Evolutionary conservation across 768 basidiomycete species (phyloP).

Genomic region (Leccinum incarnatum): DNA sequence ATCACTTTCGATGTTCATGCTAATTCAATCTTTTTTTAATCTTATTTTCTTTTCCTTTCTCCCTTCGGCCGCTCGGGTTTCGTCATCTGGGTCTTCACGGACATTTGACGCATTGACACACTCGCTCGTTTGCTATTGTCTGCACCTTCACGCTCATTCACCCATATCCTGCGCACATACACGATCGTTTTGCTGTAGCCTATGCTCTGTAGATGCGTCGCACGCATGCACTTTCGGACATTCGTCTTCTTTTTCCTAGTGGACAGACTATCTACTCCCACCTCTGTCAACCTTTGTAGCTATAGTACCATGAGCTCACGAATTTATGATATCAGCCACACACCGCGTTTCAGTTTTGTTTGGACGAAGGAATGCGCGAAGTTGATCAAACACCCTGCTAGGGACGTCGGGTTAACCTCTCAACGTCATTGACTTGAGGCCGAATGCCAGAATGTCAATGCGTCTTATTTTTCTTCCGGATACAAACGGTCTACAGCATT

Average conservation of each 20-base stretch:
- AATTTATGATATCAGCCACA: neutral
- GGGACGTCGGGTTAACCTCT: neutral
- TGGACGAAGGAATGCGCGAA: neutral
- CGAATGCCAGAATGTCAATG: neutral
- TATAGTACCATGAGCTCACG: conserved; percentile 6
- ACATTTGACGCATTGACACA: neutral
- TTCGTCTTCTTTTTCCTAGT: neutral
- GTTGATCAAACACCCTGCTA: neutral
- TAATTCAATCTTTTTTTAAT: conserved; percentile 6
- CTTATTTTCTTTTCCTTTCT: neutral
- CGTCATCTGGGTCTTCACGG: neutral
- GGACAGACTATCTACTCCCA: neutral
- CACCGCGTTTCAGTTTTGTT: neutral
- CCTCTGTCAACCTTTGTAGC: conserved; percentile 10
- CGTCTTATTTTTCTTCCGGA: neutral
- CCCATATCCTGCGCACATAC: neutral
- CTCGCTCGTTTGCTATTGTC: neutral
- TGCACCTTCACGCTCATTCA: conserved; percentile 6
- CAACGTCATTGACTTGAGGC: too few relatives aligned
- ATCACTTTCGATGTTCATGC: conserved; percentile 17
- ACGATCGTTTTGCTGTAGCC: conserved; percentile 17
- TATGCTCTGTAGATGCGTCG: conserved; percentile 1
- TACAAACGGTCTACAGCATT: neutral
- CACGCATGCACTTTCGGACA: neutral
- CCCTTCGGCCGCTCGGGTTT: neutral